Base-by-base conservation (phyloP, 1,284 basidiomycete species). In the Hymenochaete sp. region DNA sequence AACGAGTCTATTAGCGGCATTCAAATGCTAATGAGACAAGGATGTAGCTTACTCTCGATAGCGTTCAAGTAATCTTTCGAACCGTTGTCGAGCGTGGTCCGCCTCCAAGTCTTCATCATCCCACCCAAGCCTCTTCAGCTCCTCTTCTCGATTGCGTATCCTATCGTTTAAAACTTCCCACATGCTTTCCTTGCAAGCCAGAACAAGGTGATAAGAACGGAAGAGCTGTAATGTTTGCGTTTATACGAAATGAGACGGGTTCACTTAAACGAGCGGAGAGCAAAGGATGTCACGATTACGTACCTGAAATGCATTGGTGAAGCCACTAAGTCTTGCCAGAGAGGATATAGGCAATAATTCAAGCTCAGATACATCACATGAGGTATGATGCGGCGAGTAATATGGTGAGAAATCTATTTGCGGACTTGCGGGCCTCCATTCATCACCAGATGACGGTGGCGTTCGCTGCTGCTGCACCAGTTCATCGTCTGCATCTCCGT, bases 101-200 rank as follows among this genome's bases (percentile, higher is more conserved):
- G 76, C 75, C 52, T 70, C 71, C 27, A 79, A 60, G 47, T 79
- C 75, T 45, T 76, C 75, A 49, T 73, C 75, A 38, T 79, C 75
- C 83, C 82, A 86, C 11, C 82, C 82, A 54, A 75, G 70, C 19
- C 66, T 67, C 44, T 61, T 57, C 41, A 84, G 59, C 49, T 73
- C 67, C 5, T 68, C 64, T 45, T 66, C 69, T 43, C 71, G 65
- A 52, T 77, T 75, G 37, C 71, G 66, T 57, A 80, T 68, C 45
- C 73, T 67, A 52, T 77, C 75, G 50, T 72, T 70, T 45, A 87
- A 66, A 52, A 83, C 82, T 50, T 84, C 82, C 82, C 82, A 87
- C 79, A 87, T 83, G 31, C 81, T 77, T 59, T 87, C 83, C 60
- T 79, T 74, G 52, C 75, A 78, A 8, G 76, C 77, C 9, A 84